These are phyloP conservation scores for Penicillium concentricum DNA, from an alignment of 2,329 filamentous ascomycete genomes.

Conservation along the genomic window DNA sequence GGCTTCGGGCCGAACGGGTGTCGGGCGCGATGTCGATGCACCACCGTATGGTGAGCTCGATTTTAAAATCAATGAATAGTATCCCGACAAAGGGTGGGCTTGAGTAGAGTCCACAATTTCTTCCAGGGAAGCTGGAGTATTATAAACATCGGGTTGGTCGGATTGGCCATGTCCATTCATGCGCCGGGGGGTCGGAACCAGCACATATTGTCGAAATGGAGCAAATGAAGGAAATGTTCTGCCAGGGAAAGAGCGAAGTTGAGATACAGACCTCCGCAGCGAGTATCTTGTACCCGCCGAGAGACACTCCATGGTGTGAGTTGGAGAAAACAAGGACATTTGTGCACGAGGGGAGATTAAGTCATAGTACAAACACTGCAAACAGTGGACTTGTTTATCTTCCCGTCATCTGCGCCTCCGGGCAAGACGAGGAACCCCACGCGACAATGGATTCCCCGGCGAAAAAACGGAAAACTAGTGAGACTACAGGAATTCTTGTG, in stretches of 20 bases:
- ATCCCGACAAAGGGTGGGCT: constrained; percentile 43
- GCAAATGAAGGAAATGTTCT: not conserved
- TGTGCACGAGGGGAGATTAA: constrained; percentile 21
- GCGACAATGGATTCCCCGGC: constrained; percentile 51
- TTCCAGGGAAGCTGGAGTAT: constrained; percentile 6
- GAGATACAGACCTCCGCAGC: constrained; percentile 12
- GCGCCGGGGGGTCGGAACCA: constrained; percentile 20
- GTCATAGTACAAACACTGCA: constrained; percentile 36
- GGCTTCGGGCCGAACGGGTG: constrained; percentile 14
- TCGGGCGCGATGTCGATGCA: constrained; percentile 19
- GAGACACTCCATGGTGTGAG: constrained; percentile 30
- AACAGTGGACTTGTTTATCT: constrained; percentile 33
- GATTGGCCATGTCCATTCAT: constrained; percentile 15
- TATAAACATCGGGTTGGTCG: constrained; percentile 8
- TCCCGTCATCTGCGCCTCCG: constrained; percentile 8
- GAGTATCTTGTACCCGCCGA: constrained; percentile 17
- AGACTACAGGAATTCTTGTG: constrained; percentile 49
- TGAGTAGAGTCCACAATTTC: constrained; percentile 26
- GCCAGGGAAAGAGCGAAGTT: not conserved
- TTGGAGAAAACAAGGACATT: not conserved
- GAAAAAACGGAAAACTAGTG: constrained; percentile 65
- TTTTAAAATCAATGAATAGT: constrained; percentile 45
- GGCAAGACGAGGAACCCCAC: constrained; percentile 35
- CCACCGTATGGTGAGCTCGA: constrained; percentile 27
- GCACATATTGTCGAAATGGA: constrained; percentile 20